Evolutionary conservation across 1,284 basidiomycete species (phyloP).

Genomic region (Psilocybe mexicana): DNA sequence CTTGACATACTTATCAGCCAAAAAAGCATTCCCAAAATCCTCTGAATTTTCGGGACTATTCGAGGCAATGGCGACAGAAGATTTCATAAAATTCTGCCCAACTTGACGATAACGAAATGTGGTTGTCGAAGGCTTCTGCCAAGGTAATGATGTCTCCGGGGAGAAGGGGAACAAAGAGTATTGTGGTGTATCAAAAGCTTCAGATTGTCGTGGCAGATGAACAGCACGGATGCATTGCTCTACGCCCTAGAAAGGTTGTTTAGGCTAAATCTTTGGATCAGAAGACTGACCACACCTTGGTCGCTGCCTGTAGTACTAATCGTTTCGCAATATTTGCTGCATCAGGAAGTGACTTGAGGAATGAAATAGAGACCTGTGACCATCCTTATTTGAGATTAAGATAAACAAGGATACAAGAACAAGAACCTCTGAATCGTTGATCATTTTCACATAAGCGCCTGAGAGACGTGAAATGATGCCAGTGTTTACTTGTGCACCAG

Average conservation of each 20-base stretch:
- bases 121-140: slow-evolving; percentile 2
- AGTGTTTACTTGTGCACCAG: slow-evolving; percentile 42
- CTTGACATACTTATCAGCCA: slow-evolving; percentile 6
- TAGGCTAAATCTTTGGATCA: background rate
- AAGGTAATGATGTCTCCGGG: slow-evolving; percentile 4
- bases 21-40: background rate
- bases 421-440: slow-evolving; percentile 46
- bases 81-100: slow-evolving; percentile 1
- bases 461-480: slow-evolving; percentile 68
- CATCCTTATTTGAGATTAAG: slow-evolving; percentile 2
- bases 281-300: slow-evolving; percentile 43
- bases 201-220: slow-evolving; percentile 1
- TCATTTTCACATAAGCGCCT: slow-evolving; percentile 59
- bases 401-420: slow-evolving; percentile 8
- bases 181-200: background rate
- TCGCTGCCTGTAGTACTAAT: slow-evolving; percentile 49
- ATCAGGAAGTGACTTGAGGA: slow-evolving; percentile 38
- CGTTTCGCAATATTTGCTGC: slow-evolving; percentile 46
- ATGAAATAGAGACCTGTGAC: slow-evolving; percentile 56
- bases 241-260: background rate
- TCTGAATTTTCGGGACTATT: background rate
- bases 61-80: slow-evolving; percentile 18
- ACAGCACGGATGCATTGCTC: slow-evolving; percentile 11
- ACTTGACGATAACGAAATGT: slow-evolving; percentile 11
- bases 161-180: slow-evolving; percentile 12